Evolutionary conservation across 192 early-diverging fungal genomes (phyloP).

Genomic region (Coemansia sp.): DNA sequence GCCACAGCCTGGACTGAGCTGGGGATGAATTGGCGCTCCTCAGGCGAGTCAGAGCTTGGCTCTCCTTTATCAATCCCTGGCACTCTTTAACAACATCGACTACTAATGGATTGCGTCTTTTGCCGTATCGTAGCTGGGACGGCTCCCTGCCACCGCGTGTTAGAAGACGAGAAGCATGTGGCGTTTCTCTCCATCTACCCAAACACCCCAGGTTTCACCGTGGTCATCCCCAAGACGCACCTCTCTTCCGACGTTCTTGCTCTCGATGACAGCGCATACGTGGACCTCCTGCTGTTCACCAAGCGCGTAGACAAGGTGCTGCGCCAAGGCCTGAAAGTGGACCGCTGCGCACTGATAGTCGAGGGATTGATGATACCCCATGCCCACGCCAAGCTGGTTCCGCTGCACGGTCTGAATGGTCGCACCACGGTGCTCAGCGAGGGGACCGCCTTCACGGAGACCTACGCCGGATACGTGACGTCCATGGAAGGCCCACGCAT

Average conservation of each 20-base stretch:
- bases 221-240: conserved; percentile 23
- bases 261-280: conserved; percentile 16
- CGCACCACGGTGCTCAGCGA: conserved; percentile 14
- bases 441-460: conserved; percentile 5
- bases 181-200: conserved; percentile 28
- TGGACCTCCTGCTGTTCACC: conserved; percentile 22
- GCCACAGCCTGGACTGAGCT: too few relatives aligned
- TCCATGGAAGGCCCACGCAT: conserved; percentile 19
- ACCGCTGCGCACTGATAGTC: conserved; percentile 23
- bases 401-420: conserved; percentile 18
- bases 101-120: conserved; percentile 10
- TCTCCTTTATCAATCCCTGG: neutral
- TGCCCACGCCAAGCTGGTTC: conserved; percentile 29
- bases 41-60: neutral
- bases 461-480: conserved; percentile 20
- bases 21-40: too few relatives aligned
- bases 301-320: conserved; percentile 23
- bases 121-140: conserved; percentile 23
- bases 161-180: conserved; percentile 20
- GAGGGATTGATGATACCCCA: conserved; percentile 32
- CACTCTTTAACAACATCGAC: too few relatives aligned
- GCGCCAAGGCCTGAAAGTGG: conserved; percentile 18
- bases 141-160: conserved; percentile 15
- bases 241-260: conserved; percentile 17
- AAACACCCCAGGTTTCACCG: conserved; percentile 31